These are phyloP conservation scores for Dipsacomyces acuminosporus DNA, from an alignment of 371 early-diverging fungal genomes.

Conservation along the genomic window DNA sequence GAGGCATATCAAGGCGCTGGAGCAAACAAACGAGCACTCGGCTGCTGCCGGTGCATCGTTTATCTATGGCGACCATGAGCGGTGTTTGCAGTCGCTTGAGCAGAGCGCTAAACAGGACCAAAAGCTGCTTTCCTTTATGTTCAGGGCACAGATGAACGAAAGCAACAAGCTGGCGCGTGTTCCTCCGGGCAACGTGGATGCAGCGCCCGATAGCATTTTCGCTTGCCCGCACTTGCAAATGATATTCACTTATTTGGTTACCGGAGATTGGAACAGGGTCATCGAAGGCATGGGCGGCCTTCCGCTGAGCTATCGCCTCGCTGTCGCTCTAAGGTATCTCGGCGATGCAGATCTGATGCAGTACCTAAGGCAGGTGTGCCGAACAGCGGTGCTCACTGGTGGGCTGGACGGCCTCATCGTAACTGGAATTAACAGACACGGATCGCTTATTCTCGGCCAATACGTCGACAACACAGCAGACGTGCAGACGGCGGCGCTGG, in stretches of 20 bases:
- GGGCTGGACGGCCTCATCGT: slow-evolving; percentile 53
- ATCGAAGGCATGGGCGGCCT: slow-evolving; percentile 35
- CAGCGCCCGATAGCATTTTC: slow-evolving; percentile 28
- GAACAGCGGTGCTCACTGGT: slow-evolving; percentile 43
- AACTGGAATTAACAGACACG: slow-evolving; percentile 51
- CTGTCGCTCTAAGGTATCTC: slow-evolving; percentile 56
- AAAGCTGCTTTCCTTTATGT: slow-evolving; percentile 45
- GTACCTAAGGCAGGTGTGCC: slow-evolving; percentile 41
- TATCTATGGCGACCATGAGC: slow-evolving; percentile 68
- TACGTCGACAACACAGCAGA: slow-evolving; percentile 85
- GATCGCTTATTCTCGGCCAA: slow-evolving; percentile 58
- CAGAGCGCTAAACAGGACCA: slow-evolving; percentile 51
- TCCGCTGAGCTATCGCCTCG: slow-evolving; percentile 52
- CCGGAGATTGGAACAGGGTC: slow-evolving; percentile 37
- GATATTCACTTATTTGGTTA: slow-evolving; percentile 41
- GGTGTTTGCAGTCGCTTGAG: slow-evolving; percentile 70
- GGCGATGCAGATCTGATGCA: slow-evolving; percentile 48
- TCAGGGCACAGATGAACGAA: slow-evolving; percentile 26
- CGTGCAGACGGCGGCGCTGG: slow-evolving; percentile 80
- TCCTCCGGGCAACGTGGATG: slow-evolving; percentile 1
- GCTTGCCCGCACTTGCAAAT: slow-evolving; percentile 34
- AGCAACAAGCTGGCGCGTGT: slow-evolving; percentile 1
- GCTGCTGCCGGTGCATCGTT: slow-evolving; percentile 84
- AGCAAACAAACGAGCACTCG: slow-evolving; percentile 63
- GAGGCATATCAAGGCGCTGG: slow-evolving; percentile 59